phyloP scores from a whole-genome alignment of 352 stramenopile species.

The Aphanomyces invadans region DNA sequence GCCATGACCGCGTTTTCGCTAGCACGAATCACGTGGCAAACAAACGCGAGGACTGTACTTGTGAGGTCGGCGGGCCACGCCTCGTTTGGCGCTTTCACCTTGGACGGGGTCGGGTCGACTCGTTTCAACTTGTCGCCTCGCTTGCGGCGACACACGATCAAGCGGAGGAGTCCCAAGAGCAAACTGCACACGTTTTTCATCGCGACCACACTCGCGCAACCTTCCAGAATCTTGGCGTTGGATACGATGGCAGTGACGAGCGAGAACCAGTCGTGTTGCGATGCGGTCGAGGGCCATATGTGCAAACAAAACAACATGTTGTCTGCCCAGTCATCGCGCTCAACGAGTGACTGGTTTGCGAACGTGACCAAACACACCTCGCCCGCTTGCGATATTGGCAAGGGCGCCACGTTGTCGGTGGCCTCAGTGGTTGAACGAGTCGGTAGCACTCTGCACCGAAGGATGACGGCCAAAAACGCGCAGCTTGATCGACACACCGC shows the following conservation, averaged over 20 bases:
- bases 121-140: background rate
- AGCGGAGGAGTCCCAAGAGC: slow-evolving; percentile 26
- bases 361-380: slow-evolving; percentile 26
- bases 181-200: slow-evolving; percentile 54
- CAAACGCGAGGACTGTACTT: background rate
- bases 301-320: slow-evolving; percentile 58
- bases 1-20: background rate
- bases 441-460: background rate
- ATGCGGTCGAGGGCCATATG: slow-evolving; percentile 34
- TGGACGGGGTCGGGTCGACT: background rate
- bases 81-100: background rate
- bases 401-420: no score
- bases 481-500: slow-evolving; percentile 45
- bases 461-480: background rate
- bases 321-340: slow-evolving; percentile 51
- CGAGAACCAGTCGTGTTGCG: slow-evolving; percentile 35
- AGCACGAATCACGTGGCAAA: background rate
- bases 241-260: slow-evolving; percentile 51
- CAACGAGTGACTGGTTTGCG: slow-evolving; percentile 36
- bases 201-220: slow-evolving; percentile 39
- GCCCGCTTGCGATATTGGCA: background rate
- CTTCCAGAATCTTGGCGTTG: slow-evolving; percentile 34
- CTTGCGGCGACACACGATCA: background rate
- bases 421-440: background rate
- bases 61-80: background rate